Percentiles rank a stretch among this genome's conserved stretches.
Conservation (phyloP, 2,329 filamentous ascomycete genomes). For the Chrysoporthe puriensis region DNA sequence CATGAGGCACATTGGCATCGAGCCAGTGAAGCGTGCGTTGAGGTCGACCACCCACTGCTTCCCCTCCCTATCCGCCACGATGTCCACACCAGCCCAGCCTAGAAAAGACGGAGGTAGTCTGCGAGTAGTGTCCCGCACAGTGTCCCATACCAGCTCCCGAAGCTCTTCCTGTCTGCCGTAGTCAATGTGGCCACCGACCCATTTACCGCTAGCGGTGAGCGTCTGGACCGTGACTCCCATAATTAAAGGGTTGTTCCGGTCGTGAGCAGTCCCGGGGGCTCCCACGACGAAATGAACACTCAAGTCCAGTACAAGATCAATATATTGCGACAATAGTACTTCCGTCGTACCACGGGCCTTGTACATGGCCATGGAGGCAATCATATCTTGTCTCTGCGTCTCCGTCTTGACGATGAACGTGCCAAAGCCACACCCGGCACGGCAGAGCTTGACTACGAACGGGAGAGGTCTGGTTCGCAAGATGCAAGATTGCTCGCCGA, state of each 20-base stretch:
- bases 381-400: slow-evolving; percentile 18
- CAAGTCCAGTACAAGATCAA: slow-evolving; percentile 32
- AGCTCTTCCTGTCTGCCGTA: slow-evolving; percentile 31
- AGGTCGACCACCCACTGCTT: slow-evolving; percentile 34
- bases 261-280: slow-evolving; percentile 25
- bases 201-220: slow-evolving; percentile 31
- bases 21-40: slow-evolving; percentile 34
- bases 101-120: slow-evolving; percentile 30
- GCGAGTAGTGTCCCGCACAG: slow-evolving; percentile 31
- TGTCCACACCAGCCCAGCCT: slow-evolving; percentile 34
- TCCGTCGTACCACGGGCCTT: slow-evolving; percentile 29
- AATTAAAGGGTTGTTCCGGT: slow-evolving; percentile 31
- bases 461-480: slow-evolving; percentile 29
- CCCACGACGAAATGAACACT: slow-evolving; percentile 34
- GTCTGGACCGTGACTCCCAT: slow-evolving; percentile 33
- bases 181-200: slow-evolving; percentile 33
- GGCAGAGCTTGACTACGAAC: slow-evolving; percentile 34
- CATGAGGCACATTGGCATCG: slow-evolving; percentile 35
- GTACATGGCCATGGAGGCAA: slow-evolving; percentile 28
- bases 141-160: slow-evolving; percentile 26
- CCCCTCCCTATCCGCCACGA: slow-evolving; percentile 30
- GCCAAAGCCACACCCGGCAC: slow-evolving; percentile 34
- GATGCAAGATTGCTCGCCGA: slow-evolving; percentile 17
- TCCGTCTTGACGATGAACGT: slow-evolving; percentile 32
- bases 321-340: slow-evolving; percentile 32